Evolutionary conservation across 2,329 filamentous ascomycete genomes (phyloP).

Genomic region (Helotiales sp.): DNA sequence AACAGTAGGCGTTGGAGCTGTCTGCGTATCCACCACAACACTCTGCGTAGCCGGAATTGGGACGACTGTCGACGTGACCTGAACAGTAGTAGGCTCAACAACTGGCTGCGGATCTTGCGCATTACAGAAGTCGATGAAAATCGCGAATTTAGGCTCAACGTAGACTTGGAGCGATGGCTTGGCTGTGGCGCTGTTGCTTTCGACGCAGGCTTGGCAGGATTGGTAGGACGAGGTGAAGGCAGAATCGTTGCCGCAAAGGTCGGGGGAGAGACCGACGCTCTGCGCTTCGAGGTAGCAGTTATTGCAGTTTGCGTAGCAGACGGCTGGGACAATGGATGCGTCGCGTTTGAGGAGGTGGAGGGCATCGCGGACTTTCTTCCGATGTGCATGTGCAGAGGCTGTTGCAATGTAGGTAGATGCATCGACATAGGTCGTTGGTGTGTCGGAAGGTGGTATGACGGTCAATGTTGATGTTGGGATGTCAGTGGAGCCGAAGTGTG

Average conservation of each 20-base stretch:
- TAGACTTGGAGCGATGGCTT: conserved; percentile 29
- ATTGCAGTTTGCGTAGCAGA: conserved; percentile 61
- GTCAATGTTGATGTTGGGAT: conserved; percentile 12
- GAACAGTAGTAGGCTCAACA: conserved; percentile 4
- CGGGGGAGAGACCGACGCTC: conserved; percentile 51
- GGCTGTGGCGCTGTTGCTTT: conserved; percentile 14
- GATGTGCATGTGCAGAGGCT: conserved; percentile 2
- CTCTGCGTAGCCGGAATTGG: conserved; percentile 19
- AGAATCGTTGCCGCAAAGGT: conserved; percentile 52
- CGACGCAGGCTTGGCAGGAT: conserved; percentile 46
- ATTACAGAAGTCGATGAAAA: conserved; percentile 37
- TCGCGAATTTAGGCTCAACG: conserved; percentile 33
- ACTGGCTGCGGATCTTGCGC: conserved; percentile 23
- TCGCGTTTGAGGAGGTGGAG: conserved; percentile 46
- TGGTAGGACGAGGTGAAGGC: conserved; percentile 47
- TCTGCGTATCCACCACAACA: conserved; percentile 13
- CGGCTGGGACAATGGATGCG: conserved; percentile 47
- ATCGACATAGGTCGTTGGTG: background rate
- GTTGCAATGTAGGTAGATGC: conserved; percentile 3
- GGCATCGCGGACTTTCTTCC: background rate
- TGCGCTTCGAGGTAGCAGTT: conserved; percentile 53
- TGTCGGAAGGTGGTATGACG: background rate
- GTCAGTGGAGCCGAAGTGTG: conserved; percentile 42
- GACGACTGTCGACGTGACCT: conserved; percentile 19
- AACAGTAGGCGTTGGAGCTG: conserved; percentile 17